Evolutionary conservation across 169 alveolate genomes (phyloP), one percentile per base, ranked within the genome.

Genomic region (Plasmodium cynomolgi): DNA sequence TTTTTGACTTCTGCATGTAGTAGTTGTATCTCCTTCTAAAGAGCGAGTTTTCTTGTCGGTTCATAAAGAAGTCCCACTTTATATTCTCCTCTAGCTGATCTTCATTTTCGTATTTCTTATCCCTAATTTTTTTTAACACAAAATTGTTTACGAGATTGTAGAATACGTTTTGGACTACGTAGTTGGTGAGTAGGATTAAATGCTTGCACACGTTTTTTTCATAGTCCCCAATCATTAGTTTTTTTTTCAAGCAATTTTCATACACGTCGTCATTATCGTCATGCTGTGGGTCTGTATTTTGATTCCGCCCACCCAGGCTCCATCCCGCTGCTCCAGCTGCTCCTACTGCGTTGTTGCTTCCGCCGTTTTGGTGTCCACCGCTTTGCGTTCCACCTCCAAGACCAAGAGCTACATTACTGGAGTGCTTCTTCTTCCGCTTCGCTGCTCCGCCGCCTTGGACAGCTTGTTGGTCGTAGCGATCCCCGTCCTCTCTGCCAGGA

Each of bases 121-220:
- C 95, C 47, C 92, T 68, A 3, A 91, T 77, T 71, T 91, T 91
- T 91, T 81, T 91, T 73, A 91, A 83, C 11, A 91, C 77, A 44
- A 91, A 91, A 81, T 91, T 91, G 50, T 91, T 91, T 7, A 91
- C 73, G 13, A 91, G 62, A 71, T 91, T 91, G 68, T 91, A 91
- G 73, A 91, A 91, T 8, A 91, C n/a, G 39, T 91, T 83, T 34
- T 91, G 95, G 1, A 91, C 92, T 1, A 91, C 62, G 83, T 91
- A 82, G 31, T 91, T 91, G 23, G 95, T 91, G 41, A 91, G 41
- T 37, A 91, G 29, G 20, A 91, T 91, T 47, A 91, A 34, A 73
- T 91, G 95, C 54, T 91, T 91, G 47, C 95, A 91, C 2, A 91
- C 39, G 84, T 91, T 91, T 62, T 91, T 91, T 15, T 91, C 95